These are phyloP conservation scores for Buddleja alternifolia DNA, from an alignment of 257 asterid genomes.

Conservation along the genomic window DNA sequence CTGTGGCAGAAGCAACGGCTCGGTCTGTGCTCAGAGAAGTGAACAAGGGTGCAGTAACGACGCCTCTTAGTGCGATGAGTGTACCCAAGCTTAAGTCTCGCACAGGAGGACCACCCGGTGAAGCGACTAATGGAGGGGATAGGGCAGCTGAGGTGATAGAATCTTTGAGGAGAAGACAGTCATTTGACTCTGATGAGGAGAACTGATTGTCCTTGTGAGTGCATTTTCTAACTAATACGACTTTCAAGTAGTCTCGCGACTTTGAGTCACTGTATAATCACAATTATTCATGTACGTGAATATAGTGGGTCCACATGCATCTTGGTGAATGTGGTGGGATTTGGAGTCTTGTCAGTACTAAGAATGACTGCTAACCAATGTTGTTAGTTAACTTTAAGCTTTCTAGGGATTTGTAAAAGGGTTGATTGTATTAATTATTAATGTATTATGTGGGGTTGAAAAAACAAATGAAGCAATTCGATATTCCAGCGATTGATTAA, in stretches of 20 bases:
- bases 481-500: no score
- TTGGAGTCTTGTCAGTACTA: not conserved
- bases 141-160: conserved; percentile 62
- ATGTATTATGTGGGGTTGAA: no score
- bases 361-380: no score
- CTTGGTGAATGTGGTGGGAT: no score
- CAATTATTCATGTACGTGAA: no score
- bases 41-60: conserved; percentile 43
- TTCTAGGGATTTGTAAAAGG: no score
- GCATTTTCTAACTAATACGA: not conserved
- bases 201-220: conserved; percentile 32
- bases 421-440: no score
- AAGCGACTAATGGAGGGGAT: conserved; percentile 35
- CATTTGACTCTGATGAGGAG: conserved; percentile 78
- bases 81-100: conserved; percentile 76
- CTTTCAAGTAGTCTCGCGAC: no score
- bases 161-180: conserved; percentile 74
- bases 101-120: conserved; percentile 21
- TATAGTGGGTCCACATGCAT: not conserved
- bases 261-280: not conserved
- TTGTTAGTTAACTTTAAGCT: no score
- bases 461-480: no score
- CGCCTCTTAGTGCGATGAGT: conserved; percentile 78
- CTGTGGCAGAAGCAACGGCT: conserved; percentile 65
- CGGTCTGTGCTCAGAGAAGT: conserved; percentile 80